A percentile compares a stretch with the other conserved stretches of the same genome.
These are phyloP conservation scores for Saturnispora bothae DNA, from an alignment of 805 yeast genomes.

Conservation along the genomic window DNA sequence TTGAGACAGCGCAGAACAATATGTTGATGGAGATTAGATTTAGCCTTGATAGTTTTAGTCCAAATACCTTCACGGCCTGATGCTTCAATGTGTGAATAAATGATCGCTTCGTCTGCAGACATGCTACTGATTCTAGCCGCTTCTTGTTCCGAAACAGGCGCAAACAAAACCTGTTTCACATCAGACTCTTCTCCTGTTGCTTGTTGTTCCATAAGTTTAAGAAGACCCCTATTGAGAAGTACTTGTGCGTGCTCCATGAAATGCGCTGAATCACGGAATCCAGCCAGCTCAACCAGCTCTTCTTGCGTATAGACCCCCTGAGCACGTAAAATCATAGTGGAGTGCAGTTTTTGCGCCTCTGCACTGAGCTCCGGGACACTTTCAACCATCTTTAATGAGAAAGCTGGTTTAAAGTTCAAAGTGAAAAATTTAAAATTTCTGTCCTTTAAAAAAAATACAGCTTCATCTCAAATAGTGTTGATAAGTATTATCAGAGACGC, in stretches of 20 bases:
- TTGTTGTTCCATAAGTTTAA: slow-evolving; percentile 31
- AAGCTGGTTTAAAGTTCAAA: no score
- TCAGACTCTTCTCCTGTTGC: slow-evolving; percentile 31
- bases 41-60: slow-evolving; percentile 84
- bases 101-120: slow-evolving; percentile 82
- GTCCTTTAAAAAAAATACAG: no score
- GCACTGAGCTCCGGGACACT: neutral
- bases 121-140: slow-evolving; percentile 70
- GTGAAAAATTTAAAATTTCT: no score
- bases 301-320: slow-evolving; percentile 52
- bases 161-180: slow-evolving; percentile 47
- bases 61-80: slow-evolving; percentile 93
- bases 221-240: neutral
- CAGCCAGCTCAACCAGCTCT: slow-evolving; percentile 47
- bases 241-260: slow-evolving; percentile 37
- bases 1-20: slow-evolving; percentile 80
- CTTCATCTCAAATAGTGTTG: no score
- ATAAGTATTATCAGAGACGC: no score
- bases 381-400: neutral
- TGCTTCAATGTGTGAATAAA: slow-evolving; percentile 84
- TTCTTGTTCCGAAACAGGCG: slow-evolving; percentile 61
- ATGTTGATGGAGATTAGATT: slow-evolving; percentile 83
- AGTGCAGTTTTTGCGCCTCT: slow-evolving; percentile 49
- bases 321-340: slow-evolving; percentile 45
- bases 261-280: slow-evolving; percentile 30